Conservation (phyloP, 257 asterid species). For the Ocimum tenuiflorum region DNA sequence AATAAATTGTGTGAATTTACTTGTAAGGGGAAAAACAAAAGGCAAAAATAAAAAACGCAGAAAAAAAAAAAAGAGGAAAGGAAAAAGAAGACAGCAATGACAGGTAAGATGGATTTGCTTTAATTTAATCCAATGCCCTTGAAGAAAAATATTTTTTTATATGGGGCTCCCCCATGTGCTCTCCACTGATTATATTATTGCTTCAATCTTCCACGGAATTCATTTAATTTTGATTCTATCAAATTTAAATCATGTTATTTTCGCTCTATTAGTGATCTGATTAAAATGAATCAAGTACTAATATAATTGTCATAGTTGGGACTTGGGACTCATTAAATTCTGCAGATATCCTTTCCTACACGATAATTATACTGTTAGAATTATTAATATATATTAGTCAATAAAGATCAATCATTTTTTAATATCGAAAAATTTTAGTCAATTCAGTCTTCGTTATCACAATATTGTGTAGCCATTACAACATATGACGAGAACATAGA, state of each 20-base stretch:
- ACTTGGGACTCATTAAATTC: too few species aligned
- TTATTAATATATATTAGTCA: too few species aligned
- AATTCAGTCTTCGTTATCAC: too few species aligned
- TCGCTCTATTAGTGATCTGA: neutral
- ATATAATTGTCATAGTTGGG: neutral
- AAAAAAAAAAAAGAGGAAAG: neutral
- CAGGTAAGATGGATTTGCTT: conserved; percentile 17
- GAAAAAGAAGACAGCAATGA: conserved; percentile 5
- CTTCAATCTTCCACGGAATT: conserved; percentile 5
- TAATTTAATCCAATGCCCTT: neutral
- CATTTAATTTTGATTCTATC: neutral
- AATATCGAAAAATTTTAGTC: too few species aligned
- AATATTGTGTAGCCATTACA: too few species aligned
- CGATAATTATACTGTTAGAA: too few species aligned
- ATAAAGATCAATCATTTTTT: too few species aligned
- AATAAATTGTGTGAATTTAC: neutral
- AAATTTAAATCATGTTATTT: neutral
- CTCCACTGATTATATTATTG: conserved; percentile 1
- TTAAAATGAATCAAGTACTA: neutral
- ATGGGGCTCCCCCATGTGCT: conserved; percentile 21
- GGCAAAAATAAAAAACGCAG: neutral
- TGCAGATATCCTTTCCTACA: too few species aligned
- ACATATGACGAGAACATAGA: too few species aligned
- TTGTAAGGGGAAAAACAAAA: neutral
- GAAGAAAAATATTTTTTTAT: neutral